Conservation (phyloP, 805 yeast genomes). For the Wickerhamomyces rabaulensis region DNA sequence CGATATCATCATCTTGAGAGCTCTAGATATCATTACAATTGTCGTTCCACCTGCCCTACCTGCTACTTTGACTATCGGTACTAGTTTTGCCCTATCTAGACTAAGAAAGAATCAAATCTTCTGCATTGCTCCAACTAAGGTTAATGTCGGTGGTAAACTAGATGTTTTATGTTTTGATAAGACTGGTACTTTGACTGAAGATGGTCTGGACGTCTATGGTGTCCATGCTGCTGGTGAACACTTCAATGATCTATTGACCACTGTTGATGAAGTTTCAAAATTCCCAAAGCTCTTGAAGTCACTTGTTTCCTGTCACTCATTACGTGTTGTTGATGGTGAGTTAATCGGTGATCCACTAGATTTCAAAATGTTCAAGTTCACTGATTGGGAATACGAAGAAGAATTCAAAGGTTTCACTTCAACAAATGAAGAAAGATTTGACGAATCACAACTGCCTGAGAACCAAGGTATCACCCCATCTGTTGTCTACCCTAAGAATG, state of each 20-base stretch:
- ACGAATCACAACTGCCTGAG: constrained; percentile 36
- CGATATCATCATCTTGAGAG: constrained; percentile 73
- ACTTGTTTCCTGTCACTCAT: constrained; percentile 73
- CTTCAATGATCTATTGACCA: constrained; percentile 24
- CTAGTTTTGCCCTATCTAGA: constrained; percentile 83
- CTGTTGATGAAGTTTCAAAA: constrained; percentile 17
- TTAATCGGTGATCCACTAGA: constrained; percentile 93
- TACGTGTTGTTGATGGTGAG: constrained; percentile 72
- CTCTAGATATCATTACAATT: constrained; percentile 89
- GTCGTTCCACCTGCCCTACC: constrained; percentile 99
- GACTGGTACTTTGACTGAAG: constrained; percentile 96
- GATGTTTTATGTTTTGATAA: constrained; percentile 92
- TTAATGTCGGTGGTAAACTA: constrained; percentile 92
- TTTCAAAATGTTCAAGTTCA: constrained; percentile 86
- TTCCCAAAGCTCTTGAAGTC: constrained; percentile 30
- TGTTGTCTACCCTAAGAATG: constrained; percentile 42
- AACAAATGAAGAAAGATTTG: constrained; percentile 32
- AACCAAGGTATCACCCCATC: constrained; percentile 41
- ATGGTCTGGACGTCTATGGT: constrained; percentile 85
- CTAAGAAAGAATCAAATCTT: constrained; percentile 65
- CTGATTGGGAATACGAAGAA: constrained; percentile 73
- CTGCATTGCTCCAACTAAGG: constrained; percentile 91
- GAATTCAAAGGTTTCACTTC: constrained; percentile 42
- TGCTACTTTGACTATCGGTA: constrained; percentile 94
- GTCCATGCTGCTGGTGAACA: constrained; percentile 35